These are phyloP conservation scores for Neurospora sp. DNA, from an alignment of 495 filamentous ascomycete genomes.

Conservation along the genomic window DNA sequence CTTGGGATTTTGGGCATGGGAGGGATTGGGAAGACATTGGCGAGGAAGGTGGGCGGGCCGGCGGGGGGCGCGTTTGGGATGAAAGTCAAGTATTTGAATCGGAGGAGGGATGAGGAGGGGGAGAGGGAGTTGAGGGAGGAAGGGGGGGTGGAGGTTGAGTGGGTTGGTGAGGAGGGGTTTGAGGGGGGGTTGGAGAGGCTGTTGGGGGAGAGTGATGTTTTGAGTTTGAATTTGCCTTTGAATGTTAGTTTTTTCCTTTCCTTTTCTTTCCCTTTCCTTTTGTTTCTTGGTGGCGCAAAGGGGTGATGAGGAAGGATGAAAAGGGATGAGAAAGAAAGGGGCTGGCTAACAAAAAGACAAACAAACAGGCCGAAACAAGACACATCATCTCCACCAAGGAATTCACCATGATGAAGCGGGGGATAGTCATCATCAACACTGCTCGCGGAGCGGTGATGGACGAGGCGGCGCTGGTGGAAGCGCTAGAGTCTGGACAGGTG, in stretches of 20 bases:
- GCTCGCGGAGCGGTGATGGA: slow-evolving; percentile 62
- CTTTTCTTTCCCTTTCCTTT: too few species aligned
- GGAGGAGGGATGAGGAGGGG: slow-evolving; percentile 33
- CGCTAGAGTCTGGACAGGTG: slow-evolving; percentile 59
- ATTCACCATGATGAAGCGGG: slow-evolving; percentile 60
- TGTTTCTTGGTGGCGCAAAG: too few species aligned
- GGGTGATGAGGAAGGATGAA: too few species aligned
- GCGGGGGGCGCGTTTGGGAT: slow-evolving; percentile 61
- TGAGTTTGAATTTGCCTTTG: slow-evolving; percentile 67
- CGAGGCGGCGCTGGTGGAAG: slow-evolving; percentile 59
- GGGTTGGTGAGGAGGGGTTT: too few species aligned
- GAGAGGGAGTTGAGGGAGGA: slow-evolving; percentile 47
- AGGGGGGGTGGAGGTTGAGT: slow-evolving; percentile 56
- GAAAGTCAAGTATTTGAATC: slow-evolving; percentile 62
- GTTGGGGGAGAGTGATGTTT: slow-evolving; percentile 54
- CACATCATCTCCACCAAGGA: slow-evolving; percentile 55
- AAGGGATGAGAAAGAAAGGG: too few species aligned
- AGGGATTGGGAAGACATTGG: slow-evolving; percentile 74
- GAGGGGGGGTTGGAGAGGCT: slow-evolving; percentile 65
- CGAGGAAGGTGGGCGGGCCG: too few species aligned
- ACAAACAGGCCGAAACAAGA: slow-evolving; percentile 46
- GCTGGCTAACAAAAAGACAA: neutral
- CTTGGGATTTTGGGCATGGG: slow-evolving; percentile 84
- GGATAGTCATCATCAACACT: slow-evolving; percentile 63
- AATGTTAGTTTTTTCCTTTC: slow-evolving; percentile 38